Evolutionary conservation across 352 stramenopile species (phyloP).

Genomic region (Phytophthora kernoviae): DNA sequence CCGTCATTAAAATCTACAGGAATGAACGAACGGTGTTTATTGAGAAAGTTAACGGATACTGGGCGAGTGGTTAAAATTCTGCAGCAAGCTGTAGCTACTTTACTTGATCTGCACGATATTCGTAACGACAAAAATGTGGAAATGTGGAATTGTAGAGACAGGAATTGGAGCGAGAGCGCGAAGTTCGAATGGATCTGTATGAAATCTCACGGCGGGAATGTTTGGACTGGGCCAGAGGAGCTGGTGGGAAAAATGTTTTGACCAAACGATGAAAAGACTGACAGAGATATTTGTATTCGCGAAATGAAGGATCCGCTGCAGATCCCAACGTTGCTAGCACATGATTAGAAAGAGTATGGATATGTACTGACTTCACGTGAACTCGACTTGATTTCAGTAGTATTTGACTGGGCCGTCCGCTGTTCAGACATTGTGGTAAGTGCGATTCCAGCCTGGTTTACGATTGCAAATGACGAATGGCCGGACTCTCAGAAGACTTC

Average conservation of each 20-base stretch:
- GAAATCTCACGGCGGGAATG: background rate
- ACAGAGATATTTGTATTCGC: too few relatives aligned
- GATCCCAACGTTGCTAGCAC: slow-evolving; percentile 13
- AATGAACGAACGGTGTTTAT: background rate
- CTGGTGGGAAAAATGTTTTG: background rate
- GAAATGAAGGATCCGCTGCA: slow-evolving; percentile 6
- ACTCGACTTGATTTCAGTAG: slow-evolving; percentile 3
- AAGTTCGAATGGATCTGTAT: slow-evolving; percentile 3
- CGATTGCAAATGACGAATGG: background rate
- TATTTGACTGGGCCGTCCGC: slow-evolving; percentile 3
- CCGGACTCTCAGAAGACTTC: background rate
- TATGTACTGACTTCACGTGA: slow-evolving; percentile 1
- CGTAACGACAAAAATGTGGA: background rate
- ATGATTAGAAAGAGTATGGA: slow-evolving; percentile 6
- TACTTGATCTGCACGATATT: background rate
- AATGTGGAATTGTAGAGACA: background rate
- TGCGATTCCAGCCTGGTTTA: slow-evolving; percentile 17
- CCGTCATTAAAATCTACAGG: background rate
- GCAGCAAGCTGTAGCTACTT: background rate
- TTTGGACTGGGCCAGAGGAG: too few relatives aligned
- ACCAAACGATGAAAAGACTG: background rate
- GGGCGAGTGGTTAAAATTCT: slow-evolving; percentile 6
- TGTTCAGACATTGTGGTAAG: slow-evolving; percentile 3
- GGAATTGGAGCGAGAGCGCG: background rate
- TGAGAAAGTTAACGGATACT: slow-evolving; percentile 6